These are phyloP conservation scores for Noccaea caerulescens DNA, from an alignment of 345 rosid genomes.

Conservation along the genomic window DNA sequence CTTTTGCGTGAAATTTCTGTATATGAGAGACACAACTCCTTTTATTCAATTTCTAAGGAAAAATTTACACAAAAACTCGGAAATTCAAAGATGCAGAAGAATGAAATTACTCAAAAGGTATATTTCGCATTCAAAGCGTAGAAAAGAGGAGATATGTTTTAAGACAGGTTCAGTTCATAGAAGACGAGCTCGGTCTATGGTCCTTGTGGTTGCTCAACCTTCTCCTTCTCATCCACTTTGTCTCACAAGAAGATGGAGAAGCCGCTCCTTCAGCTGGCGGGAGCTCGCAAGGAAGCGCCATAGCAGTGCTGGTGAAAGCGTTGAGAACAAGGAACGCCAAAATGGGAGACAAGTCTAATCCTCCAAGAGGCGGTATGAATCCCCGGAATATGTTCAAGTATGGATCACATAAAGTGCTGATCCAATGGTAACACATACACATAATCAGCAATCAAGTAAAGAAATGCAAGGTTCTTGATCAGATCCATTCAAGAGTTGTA, in stretches of 20 bases:
- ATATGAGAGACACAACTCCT: slow-evolving; percentile 7
- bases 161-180: slow-evolving; percentile 29
- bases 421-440: slow-evolving; percentile 23
- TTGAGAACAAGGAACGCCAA: slow-evolving; percentile 85
- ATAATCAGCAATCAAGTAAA: slow-evolving; percentile 19
- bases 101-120: slow-evolving; percentile 23
- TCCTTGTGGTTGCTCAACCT: slow-evolving; percentile 36
- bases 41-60: slow-evolving; percentile 21
- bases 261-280: slow-evolving; percentile 47
- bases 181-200: slow-evolving; percentile 25
- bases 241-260: slow-evolving; percentile 45
- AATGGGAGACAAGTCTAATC: slow-evolving; percentile 85
- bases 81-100: slow-evolving; percentile 27
- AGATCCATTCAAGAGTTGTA: slow-evolving; percentile 9
- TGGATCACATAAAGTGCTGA: slow-evolving; percentile 89
- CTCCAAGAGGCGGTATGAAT: slow-evolving; percentile 91
- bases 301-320: slow-evolving; percentile 77
- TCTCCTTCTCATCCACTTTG: slow-evolving; percentile 78
- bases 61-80: slow-evolving; percentile 35
- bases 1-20: too few relatives aligned
- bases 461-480: not conserved
- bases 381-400: slow-evolving; percentile 96
- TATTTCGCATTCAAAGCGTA: not conserved
- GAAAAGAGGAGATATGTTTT: slow-evolving; percentile 10
- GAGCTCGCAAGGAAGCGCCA: slow-evolving; percentile 87